These are phyloP conservation scores for Metarhizium album DNA, from an alignment of 2,329 filamentous ascomycete genomes.

Conservation along the genomic window DNA sequence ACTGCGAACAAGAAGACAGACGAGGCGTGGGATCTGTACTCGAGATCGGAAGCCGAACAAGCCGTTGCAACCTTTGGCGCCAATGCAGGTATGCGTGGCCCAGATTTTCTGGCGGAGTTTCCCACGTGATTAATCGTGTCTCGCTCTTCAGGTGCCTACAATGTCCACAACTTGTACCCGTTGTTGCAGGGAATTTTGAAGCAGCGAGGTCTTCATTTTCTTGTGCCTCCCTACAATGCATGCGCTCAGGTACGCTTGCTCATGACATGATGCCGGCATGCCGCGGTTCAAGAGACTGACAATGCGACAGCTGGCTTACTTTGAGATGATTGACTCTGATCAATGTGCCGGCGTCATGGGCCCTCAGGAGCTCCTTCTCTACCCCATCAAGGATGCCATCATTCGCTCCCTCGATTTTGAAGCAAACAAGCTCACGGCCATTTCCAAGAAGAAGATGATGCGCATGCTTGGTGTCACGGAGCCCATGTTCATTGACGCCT, in stretches of 20 bases:
- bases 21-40: conserved; percentile 80
- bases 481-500: conserved; percentile 70
- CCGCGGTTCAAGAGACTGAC: not conserved
- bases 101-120: not conserved
- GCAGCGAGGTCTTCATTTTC: conserved; percentile 59
- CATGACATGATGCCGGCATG: not conserved
- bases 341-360: conserved; percentile 72
- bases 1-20: conserved; percentile 61
- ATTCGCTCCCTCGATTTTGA: conserved; percentile 60
- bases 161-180: conserved; percentile 61
- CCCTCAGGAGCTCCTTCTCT: conserved; percentile 74
- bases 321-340: conserved; percentile 55
- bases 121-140: not conserved
- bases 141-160: conserved; percentile 52
- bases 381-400: conserved; percentile 69
- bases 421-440: conserved; percentile 46
- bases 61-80: conserved; percentile 78
- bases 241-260: conserved; percentile 61
- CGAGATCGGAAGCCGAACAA: conserved; percentile 64
- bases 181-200: conserved; percentile 66
- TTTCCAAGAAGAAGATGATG: conserved; percentile 60
- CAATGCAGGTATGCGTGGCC: conserved; percentile 51
- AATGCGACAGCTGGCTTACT: conserved; percentile 53
- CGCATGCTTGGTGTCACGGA: conserved; percentile 55
- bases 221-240: conserved; percentile 80